A percentile compares a stretch with the other conserved stretches of the same genome.
Conservation (phyloP, 345 rosid genomes). For the Punica granatum region DNA sequence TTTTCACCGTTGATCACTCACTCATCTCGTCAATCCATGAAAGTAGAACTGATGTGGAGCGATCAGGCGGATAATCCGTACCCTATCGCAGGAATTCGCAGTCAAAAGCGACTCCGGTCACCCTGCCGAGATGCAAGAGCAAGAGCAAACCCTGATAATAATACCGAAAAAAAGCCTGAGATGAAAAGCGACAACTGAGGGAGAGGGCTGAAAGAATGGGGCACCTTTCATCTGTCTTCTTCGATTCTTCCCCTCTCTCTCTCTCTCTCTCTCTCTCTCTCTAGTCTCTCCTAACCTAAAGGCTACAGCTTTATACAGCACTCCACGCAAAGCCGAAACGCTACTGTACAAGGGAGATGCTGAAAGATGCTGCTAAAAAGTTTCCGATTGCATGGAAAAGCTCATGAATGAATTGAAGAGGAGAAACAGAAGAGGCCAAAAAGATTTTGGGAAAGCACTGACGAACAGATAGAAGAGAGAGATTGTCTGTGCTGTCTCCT, state of each 20-base stretch:
- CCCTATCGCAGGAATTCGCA: not conserved
- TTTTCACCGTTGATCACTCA: too few species aligned
- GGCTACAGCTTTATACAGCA: constrained; percentile 1
- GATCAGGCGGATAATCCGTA: not conserved
- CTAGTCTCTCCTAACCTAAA: not conserved
- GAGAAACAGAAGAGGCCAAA: too few species aligned
- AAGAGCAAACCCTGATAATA: too few species aligned
- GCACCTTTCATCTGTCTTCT: not conserved
- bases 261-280: not conserved
- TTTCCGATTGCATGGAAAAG: not conserved
- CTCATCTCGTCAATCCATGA: not conserved
- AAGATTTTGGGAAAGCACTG: not conserved
- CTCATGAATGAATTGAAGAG: too few species aligned
- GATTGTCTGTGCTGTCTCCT: not conserved
- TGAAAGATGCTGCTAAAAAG: not conserved
- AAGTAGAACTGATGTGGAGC: not conserved
- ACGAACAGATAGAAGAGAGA: not conserved
- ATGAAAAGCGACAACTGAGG: not conserved
- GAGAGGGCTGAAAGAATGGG: not conserved
- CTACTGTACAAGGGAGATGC: constrained; percentile 2
- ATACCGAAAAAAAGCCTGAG: not conserved
- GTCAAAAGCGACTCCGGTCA: not conserved
- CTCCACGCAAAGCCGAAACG: not conserved
- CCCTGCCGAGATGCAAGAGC: too few species aligned
- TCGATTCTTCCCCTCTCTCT: not conserved